A percentile compares a stretch with the other conserved stretches of the same genome.
Conservation (phyloP, 2,329 filamentous ascomycete genomes). For the Aspergillus clavatus region DNA sequence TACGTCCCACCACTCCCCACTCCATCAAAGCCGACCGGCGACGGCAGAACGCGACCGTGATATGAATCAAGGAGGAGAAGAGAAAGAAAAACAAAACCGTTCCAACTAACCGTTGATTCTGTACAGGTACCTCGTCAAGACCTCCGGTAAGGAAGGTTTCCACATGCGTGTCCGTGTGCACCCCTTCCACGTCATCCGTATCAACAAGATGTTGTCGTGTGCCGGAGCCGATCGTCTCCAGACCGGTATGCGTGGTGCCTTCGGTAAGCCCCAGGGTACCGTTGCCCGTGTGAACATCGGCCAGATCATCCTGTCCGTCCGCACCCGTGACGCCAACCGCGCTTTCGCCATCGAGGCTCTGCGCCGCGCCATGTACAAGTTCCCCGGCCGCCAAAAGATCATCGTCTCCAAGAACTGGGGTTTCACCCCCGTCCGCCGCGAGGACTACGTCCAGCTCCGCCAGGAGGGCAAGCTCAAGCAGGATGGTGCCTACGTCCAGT, state of each 20-base stretch:
- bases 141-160: constrained; percentile 67
- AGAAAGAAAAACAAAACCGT: too few species aligned
- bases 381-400: constrained; percentile 99
- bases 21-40: too few species aligned
- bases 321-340: constrained; percentile 92
- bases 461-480: constrained; percentile 88
- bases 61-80: too few species aligned
- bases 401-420: constrained; percentile 99
- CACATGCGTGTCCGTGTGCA: constrained; percentile 76
- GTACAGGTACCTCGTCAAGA: constrained; percentile 61
- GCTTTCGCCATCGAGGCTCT: constrained; percentile 95
- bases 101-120: background rate
- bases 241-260: constrained; percentile 99
- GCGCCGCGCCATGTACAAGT: constrained; percentile 99
- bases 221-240: constrained; percentile 99
- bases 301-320: constrained; percentile 96
- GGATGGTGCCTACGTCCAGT: constrained; percentile 99
- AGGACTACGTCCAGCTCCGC: constrained; percentile 96
- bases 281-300: constrained; percentile 99
- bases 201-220: constrained; percentile 99
- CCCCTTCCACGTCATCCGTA: constrained; percentile 99
- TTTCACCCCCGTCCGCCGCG: constrained; percentile 95
- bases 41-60: too few species aligned
- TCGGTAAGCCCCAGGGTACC: constrained; percentile 98
- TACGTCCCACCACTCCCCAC: constrained; percentile 38